These are phyloP conservation scores for Metschnikowia similis DNA, from an alignment of 805 yeast species.

Conservation along the genomic window DNA sequence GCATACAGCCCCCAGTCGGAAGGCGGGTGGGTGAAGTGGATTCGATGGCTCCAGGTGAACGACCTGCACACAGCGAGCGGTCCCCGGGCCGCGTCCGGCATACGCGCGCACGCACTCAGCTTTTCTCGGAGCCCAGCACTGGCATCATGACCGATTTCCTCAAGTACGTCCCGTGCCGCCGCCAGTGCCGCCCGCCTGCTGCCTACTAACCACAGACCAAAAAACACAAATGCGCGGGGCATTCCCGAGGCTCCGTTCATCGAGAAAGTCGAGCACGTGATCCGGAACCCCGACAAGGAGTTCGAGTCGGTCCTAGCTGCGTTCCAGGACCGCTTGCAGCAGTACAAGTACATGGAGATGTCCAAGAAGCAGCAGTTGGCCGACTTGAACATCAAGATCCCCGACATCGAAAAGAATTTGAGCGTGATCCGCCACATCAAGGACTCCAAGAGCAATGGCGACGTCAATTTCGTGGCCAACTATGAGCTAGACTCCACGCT, in stretches of 20 bases:
- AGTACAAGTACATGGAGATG: conserved; percentile 82
- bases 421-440: conserved; percentile 63
- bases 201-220: conserved; percentile 37
- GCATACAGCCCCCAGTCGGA: no score
- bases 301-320: conserved; percentile 65
- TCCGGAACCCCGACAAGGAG: conserved; percentile 59
- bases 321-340: conserved; percentile 84
- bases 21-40: no score
- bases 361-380: conserved; percentile 46
- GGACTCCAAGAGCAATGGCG: conserved; percentile 38
- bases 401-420: conserved; percentile 87
- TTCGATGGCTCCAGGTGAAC: no score
- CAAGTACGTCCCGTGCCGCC: conserved; percentile 21
- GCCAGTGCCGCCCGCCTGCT: neutral
- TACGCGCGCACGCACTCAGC: neutral
- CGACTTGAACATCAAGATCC: conserved; percentile 66
- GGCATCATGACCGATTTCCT: conserved; percentile 27
- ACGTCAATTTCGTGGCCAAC: conserved; percentile 52
- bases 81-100: neutral
- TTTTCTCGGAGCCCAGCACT: neutral
- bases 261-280: conserved; percentile 71
- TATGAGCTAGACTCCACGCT: conserved; percentile 93
- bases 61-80: no score
- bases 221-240: conserved; percentile 80
- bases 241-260: conserved; percentile 96